phyloP scores from a whole-genome alignment of 2,329 filamentous ascomycete genomes.

The Cyphellophora attinorum region DNA sequence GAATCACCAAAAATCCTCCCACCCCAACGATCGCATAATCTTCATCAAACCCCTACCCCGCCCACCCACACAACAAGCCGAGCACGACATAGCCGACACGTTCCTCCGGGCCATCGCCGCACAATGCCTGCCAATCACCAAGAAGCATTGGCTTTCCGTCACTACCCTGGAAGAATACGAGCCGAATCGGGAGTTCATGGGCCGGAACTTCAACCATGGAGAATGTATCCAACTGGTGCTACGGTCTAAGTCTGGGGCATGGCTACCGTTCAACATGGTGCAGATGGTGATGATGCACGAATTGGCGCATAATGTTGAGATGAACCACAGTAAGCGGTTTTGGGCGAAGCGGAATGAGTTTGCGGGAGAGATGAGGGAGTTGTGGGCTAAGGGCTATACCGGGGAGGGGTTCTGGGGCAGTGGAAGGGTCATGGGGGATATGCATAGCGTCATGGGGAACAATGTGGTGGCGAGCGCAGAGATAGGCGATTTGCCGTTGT shows the following conservation, averaged over 20 bases:
- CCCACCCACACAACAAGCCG: conserved; percentile 25
- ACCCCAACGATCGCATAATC: conserved; percentile 45
- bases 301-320: conserved; percentile 77
- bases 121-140: conserved; percentile 68
- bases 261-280: conserved; percentile 75
- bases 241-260: conserved; percentile 48
- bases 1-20: conserved; percentile 37
- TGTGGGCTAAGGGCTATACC: conserved; percentile 63
- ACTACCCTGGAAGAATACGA: conserved; percentile 72
- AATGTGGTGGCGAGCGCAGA: conserved; percentile 42
- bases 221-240: conserved; percentile 81
- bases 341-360: conserved; percentile 71
- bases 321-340: conserved; percentile 78
- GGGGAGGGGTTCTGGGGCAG: conserved; percentile 79
- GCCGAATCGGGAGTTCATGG: conserved; percentile 72
- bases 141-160: conserved; percentile 53
- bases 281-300: conserved; percentile 97
- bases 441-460: conserved; percentile 48
- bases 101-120: conserved; percentile 71
- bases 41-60: conserved; percentile 76
- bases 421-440: conserved; percentile 51
- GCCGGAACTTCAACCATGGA: conserved; percentile 83
- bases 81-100: conserved; percentile 54
- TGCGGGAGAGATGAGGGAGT: conserved; percentile 56
- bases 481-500: conserved; percentile 60